Base-by-base conservation (phyloP, 2,329 filamentous ascomycete species). In the Botryotinia narcissicola region DNA sequence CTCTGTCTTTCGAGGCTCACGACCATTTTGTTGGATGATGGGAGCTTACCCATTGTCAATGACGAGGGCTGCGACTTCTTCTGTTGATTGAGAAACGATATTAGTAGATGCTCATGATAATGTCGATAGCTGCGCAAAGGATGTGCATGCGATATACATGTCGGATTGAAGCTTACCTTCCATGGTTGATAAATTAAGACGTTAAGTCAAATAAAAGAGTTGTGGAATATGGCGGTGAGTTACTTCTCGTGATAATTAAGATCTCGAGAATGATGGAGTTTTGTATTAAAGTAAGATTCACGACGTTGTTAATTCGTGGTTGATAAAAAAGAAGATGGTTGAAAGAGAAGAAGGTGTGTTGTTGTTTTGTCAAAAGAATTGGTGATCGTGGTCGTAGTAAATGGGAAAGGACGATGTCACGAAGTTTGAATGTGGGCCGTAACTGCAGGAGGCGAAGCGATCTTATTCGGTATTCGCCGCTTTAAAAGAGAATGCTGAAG, bases 11-110 rank as follows among this genome's bases (percentile, higher is more conserved):
- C 67, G 75, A 57, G 70, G 59, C 70, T 71, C 60, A 71, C 25
- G 72, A 69, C 70, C 73, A 64, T 57, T 44, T 54, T 62, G 32
- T 40, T 16, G 51, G 74, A 67, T 77, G 80, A 79, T 79, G 78
- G 80, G 82, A 87, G 88, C 95, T 93, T 95, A 99, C 96, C 96
- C 96, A 98, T 99, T 99, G 95, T 99, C 96, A 89, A 99, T 98
- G 87, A 99, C 96, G 93, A 99, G 95, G 87, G 96, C 96, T 87
- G 96, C 96, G 87, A 99, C 96, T 94, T 99, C 96, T 91, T 99
- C 96, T 98, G 84, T 86, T 87, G 78, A 76, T 72, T 63, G 77
- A 29, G 73, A 77, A 51, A 35, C 40, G 63, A 22, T 71, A 69
- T 81, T 76, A 82, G 79, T 75, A 75, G 62, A 60, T 74, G 69